Percentiles rank a stretch among this genome's conserved stretches.
Conservation (phyloP, 2,329 filamentous ascomycete species). For the Purpureocillium lavendulum region DNA sequence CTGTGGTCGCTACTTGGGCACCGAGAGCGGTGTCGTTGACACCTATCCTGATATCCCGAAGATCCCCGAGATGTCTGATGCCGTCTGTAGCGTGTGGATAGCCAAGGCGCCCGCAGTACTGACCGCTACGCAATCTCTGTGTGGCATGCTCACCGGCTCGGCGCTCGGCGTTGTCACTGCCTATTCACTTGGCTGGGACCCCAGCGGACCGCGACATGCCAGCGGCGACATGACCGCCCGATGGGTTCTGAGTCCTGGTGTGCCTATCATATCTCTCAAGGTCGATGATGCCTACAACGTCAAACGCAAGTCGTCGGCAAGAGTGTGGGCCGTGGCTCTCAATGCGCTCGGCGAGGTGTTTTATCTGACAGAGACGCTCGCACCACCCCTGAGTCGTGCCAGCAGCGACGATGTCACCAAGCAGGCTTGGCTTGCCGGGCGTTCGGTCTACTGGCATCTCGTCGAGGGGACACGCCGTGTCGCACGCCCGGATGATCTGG, state of each 20-base stretch:
- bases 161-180: constrained; percentile 75
- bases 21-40: constrained; percentile 50
- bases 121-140: constrained; percentile 62
- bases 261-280: constrained; percentile 77
- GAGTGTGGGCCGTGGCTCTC: constrained; percentile 85
- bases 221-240: constrained; percentile 76
- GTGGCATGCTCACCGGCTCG: constrained; percentile 78
- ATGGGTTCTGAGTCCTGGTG: constrained; percentile 86
- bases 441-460: constrained; percentile 72
- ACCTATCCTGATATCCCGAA: constrained; percentile 68
- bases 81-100: constrained; percentile 78
- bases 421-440: constrained; percentile 72
- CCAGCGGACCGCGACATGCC: constrained; percentile 51
- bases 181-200: constrained; percentile 62
- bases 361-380: constrained; percentile 68
- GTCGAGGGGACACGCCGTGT: constrained; percentile 68
- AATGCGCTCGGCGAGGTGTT: constrained; percentile 91
- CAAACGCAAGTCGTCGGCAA: constrained; percentile 58
- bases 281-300: constrained; percentile 76
- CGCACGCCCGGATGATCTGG: constrained; percentile 64
- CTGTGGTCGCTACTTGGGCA: constrained; percentile 65
- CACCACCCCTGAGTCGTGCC: constrained; percentile 38
- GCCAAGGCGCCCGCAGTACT: constrained; percentile 72
- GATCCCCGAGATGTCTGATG: constrained; percentile 60
- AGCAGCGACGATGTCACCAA: constrained; percentile 49